Conservation (phyloP, 2,329 filamentous ascomycete genomes). For the Penicillium brevicompactum region DNA sequence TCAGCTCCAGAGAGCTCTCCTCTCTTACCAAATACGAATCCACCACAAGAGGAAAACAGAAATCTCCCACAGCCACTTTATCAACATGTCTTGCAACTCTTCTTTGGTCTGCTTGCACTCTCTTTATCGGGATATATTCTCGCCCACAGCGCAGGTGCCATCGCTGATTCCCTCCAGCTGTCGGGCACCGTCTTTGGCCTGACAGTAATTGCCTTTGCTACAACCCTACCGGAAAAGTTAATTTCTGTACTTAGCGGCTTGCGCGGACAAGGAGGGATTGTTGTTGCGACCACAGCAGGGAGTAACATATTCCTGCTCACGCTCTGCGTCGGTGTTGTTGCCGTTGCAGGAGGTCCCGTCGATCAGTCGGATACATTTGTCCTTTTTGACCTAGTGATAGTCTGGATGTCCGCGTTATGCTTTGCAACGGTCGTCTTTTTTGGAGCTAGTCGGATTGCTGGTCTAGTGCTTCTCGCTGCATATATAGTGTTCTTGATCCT, state of each 20-base stretch:
- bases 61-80: conserved; percentile 25
- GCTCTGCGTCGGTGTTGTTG: conserved; percentile 47
- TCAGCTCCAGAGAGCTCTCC: conserved; percentile 20
- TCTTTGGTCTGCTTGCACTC: conserved; percentile 48
- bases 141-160: conserved; percentile 46
- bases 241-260: conserved; percentile 52
- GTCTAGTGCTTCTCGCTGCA: conserved; percentile 30
- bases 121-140: conserved; percentile 54
- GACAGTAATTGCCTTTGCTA: conserved; percentile 54
- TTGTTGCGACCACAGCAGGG: conserved; percentile 56
- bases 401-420: conserved; percentile 22
- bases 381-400: conserved; percentile 26
- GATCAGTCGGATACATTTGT: conserved; percentile 18
- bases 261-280: conserved; percentile 51
- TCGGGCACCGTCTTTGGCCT: conserved; percentile 53
- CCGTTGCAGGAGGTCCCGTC: conserved; percentile 8
- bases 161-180: conserved; percentile 45
- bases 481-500: conserved; percentile 39
- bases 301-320: conserved; percentile 59
- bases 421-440: conserved; percentile 20
- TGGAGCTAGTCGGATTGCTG: conserved; percentile 15
- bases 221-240: conserved; percentile 58
- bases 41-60: conserved; percentile 1
- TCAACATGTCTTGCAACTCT: conserved; percentile 47
- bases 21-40: conserved; percentile 13